phyloP scores from a whole-genome alignment of 169 alveolate genomes.

The Babesia sp. region DNA sequence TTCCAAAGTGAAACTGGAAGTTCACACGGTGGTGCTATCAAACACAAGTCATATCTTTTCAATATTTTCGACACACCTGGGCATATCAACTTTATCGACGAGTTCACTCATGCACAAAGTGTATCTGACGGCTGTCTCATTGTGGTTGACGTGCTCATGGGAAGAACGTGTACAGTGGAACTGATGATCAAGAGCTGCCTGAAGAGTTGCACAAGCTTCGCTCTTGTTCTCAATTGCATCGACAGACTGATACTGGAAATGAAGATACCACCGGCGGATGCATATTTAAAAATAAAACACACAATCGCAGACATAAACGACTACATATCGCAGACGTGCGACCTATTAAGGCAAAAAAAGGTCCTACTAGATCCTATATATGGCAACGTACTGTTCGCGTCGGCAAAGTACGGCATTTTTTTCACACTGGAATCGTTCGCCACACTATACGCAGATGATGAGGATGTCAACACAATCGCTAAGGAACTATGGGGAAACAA shows the following conservation, averaged over 20 bases:
- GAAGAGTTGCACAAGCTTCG: slow-evolving; percentile 72
- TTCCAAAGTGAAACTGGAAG: slow-evolving; percentile 78
- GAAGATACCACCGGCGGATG: slow-evolving; percentile 98
- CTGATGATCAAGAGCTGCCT: slow-evolving; percentile 83
- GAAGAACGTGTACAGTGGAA: slow-evolving; percentile 92
- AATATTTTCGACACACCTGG: slow-evolving; percentile 96
- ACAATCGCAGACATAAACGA: slow-evolving; percentile 70
- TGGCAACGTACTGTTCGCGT: slow-evolving; percentile 95
- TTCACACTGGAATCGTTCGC: slow-evolving; percentile 94
- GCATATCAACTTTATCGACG: slow-evolving; percentile 97
- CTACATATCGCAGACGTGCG: slow-evolving; percentile 42
- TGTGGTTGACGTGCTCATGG: slow-evolving; percentile 95
- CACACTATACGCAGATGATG: slow-evolving; percentile 77
- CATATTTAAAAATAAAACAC: slow-evolving; percentile 93
- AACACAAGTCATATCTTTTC: slow-evolving; percentile 78
- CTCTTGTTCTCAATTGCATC: slow-evolving; percentile 90
- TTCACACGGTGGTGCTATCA: slow-evolving; percentile 52
- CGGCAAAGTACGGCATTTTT: slow-evolving; percentile 89
- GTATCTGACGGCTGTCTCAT: slow-evolving; percentile 95
- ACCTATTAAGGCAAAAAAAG: slow-evolving; percentile 20
- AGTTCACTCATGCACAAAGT: slow-evolving; percentile 92
- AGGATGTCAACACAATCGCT: slow-evolving; percentile 75
- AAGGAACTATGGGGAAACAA: slow-evolving; percentile 89
- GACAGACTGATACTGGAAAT: slow-evolving; percentile 97
- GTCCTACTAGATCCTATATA: slow-evolving; percentile 85